Evolutionary conservation across 305 asterid species (phyloP), one percentile per base, ranked within the genome.

Genomic region (Fraxinus ornus): DNA sequence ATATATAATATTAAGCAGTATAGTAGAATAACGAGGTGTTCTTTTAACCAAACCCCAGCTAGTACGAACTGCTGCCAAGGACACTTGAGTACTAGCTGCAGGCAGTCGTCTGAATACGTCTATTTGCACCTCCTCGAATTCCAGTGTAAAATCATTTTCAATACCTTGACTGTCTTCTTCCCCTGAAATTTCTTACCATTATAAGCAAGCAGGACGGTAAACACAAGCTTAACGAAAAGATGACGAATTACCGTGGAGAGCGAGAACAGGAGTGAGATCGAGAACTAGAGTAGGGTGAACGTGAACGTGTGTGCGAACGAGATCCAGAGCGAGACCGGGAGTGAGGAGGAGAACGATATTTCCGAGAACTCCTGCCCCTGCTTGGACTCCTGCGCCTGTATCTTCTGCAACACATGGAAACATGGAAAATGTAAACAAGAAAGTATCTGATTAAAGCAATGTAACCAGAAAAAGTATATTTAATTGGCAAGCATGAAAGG

Each of bases 331-430:
- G 88, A 3, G 94, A 84, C 2, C 49, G 89, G 0, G 94, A 91
- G 7, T 81, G 83, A n/a, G 97, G 91, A 19, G 89, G 90, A 0
- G 97, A 94, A 83, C 32, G 86, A 80, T 83, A 76, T 83, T 88
- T 88, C 24, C 88, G 85, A 19, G 92, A 87, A 85, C 91, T 89
- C 87, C 92, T 83, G 77, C 90, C 90, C 81, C 92, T 89, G 90
- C 94, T 91, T 47, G 89, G 93, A 81, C 97, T 94, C 75, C 93
- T 94, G 68, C 86, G 89, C 55, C 90, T 86, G 90, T 90, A 75
- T 75, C 97, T 88, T 87, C 98, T 89, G 86, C 52, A 82, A 80
- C 33, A 81, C 22, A 79, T 41, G 5, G 60, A 60, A 73, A 24
- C 80, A 44, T 49, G 21, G n/a, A 66, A 3, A 57, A 41, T 17